Conservation (phyloP, 805 yeast species). For the Schwanniomyces occidentalis region DNA sequence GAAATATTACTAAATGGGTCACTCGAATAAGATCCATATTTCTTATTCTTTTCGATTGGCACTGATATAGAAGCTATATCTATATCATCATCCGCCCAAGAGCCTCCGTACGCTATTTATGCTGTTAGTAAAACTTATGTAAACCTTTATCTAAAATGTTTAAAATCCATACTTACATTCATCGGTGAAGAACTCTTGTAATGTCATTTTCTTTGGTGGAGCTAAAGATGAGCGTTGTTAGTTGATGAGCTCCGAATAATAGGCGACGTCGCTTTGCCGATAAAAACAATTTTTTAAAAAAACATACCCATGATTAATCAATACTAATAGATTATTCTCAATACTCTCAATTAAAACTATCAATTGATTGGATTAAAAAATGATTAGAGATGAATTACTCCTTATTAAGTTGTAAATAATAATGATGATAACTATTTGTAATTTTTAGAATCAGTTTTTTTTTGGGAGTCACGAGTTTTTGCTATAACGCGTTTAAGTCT, state of each 20-base stretch:
- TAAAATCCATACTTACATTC: constrained; percentile 37
- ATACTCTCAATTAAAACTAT: neutral
- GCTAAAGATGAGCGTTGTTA: constrained; percentile 16
- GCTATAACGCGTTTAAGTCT: no score
- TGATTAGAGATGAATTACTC: no score
- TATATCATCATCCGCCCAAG: constrained; percentile 50
- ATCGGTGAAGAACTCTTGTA: constrained; percentile 46
- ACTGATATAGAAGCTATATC: constrained; percentile 47
- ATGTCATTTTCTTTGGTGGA: constrained; percentile 48
- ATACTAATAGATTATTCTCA: constrained; percentile 1
- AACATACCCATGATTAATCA: constrained; percentile 13
- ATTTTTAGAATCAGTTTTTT: no score
- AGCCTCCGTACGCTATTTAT: constrained; percentile 41
- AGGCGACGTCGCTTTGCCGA: neutral
- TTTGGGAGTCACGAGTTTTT: no score
- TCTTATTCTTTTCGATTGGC: constrained; percentile 36
- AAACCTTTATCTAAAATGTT: neutral
- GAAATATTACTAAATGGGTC: constrained; percentile 10
- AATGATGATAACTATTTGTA: no score
- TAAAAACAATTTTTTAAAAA: neutral
- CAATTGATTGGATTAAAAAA: constrained; percentile 1
- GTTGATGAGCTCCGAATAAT: neutral
- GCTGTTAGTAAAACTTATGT: constrained; percentile 15
- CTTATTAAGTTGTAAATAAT: no score
- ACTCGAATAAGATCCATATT: constrained; percentile 8